Evolutionary conservation across 805 yeast species (phyloP), one percentile per base, ranked within the genome.

Genomic region (Kodamaea restingae): DNA sequence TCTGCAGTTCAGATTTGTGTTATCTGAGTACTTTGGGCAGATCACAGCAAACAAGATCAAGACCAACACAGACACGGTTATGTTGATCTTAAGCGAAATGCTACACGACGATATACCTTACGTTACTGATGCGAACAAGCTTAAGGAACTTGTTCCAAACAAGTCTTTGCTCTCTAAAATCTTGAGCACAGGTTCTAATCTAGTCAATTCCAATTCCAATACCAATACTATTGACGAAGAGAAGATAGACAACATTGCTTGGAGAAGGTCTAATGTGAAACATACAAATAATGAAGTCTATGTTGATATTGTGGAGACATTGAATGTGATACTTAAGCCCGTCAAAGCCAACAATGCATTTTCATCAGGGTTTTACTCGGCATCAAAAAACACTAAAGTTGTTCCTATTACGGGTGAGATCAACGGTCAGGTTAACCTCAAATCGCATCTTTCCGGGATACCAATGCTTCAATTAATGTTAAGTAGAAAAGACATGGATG

Each of bases 211-310:
- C 1, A 50, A 44, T 12, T 53, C 67, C 2, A 42, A 59, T 17
- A 42, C 55, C 7, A 51, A 50, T 6, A 17, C 32, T 40, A 18
- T 45, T 38, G 38, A 35, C 10, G 39, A 38, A 11, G 14, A 15
- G 14, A 33, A 27, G 21, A 12, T 18, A 20, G 18, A n/a, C 27
- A 27, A 40, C 18, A 63, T 66, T 7, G 95, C 96, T 1, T 91
- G 98, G 98, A 74, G 98, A 51, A 69, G 76, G 34, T 55, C 80
- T 4, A 75, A 78, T 46, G 82, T 84, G n/a, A 75, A 73, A 47
- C 79, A 86, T 56, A 73, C 86, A 3, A 80, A 80, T 47, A 88
- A 91, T 58, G 98, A 91, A 60, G 70, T 91, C 60, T 88, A 81
- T 56, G 83, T 91, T 7, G 98, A 93, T 60, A 56, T 93, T 4